These are phyloP conservation scores for Allium fistulosum DNA, from an alignment of 106 monocot species.

Conservation along the genomic window DNA sequence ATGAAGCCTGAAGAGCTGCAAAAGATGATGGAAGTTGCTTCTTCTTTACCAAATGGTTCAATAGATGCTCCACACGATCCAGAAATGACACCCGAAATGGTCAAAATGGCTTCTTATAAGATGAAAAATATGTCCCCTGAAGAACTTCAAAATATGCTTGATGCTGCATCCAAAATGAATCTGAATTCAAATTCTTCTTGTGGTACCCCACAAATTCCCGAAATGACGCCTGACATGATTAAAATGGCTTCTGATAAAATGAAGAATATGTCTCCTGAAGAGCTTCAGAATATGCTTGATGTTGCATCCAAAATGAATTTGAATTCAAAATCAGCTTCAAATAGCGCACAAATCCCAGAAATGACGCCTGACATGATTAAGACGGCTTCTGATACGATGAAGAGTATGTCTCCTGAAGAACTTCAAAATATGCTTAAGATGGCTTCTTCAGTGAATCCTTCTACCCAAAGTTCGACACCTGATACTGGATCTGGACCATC, in stretches of 20 bases:
- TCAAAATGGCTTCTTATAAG: conserved; percentile 36
- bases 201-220: conserved; percentile 25
- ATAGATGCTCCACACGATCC: conserved; percentile 8
- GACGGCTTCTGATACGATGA: conserved; percentile 73
- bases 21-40: conserved; percentile 76
- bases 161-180: conserved; percentile 63
- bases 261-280: conserved; percentile 79
- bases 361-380: conserved; percentile 89
- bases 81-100: conserved; percentile 85
- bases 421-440: conserved; percentile 59
- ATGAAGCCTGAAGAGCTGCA: conserved; percentile 98
- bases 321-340: background rate
- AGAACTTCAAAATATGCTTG: conserved; percentile 92
- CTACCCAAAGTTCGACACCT: conserved; percentile 8
- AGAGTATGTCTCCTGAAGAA: conserved; percentile 80
- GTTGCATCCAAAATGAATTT: conserved; percentile 44
- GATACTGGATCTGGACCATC: conserved; percentile 23
- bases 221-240: conserved; percentile 86
- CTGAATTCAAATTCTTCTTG: conserved; percentile 28
- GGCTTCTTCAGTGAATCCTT: conserved; percentile 42
- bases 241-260: conserved; percentile 78
- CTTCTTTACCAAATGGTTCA: conserved; percentile 36
- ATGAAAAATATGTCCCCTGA: conserved; percentile 80
- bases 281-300: conserved; percentile 64
- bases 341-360: conserved; percentile 15